Evolutionary conservation across 768 basidiomycete species (phyloP).

Genomic region (Peribolospora baueri): DNA sequence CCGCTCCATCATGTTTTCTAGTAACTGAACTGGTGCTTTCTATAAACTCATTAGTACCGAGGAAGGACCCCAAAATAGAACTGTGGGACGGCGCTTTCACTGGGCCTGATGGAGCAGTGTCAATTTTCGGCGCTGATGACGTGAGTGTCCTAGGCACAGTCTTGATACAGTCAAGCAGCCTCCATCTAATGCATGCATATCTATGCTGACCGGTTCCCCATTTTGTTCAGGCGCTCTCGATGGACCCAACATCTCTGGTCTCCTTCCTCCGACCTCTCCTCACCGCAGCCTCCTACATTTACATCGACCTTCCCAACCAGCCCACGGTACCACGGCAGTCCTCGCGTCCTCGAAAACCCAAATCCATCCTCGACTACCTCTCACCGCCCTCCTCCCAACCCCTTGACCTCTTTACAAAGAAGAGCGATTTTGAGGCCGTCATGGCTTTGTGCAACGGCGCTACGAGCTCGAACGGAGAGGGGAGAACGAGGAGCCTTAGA

Average conservation of each 20-base stretch:
- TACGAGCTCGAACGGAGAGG: slow-evolving; percentile 19
- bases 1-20: too few relatives aligned
- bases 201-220: slow-evolving; percentile 24
- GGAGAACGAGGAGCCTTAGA: slow-evolving; percentile 31
- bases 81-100: slow-evolving; percentile 83
- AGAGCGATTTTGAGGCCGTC: slow-evolving; percentile 30
- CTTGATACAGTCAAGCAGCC: background rate
- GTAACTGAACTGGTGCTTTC: too few relatives aligned
- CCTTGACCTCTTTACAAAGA: slow-evolving; percentile 20
- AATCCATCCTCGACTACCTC: slow-evolving; percentile 25
- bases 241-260: slow-evolving; percentile 27
- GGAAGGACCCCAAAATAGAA: slow-evolving; percentile 49
- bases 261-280: slow-evolving; percentile 21
- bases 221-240: slow-evolving; percentile 14
- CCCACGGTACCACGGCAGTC: slow-evolving; percentile 12
- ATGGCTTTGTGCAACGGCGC: slow-evolving; percentile 22
- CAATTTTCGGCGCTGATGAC: slow-evolving; percentile 55
- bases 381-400: slow-evolving; percentile 20
- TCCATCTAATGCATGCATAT: slow-evolving; percentile 19
- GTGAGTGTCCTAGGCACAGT: slow-evolving; percentile 16
- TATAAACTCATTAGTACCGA: slow-evolving; percentile 11
- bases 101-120: slow-evolving; percentile 35
- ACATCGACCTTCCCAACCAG: slow-evolving; percentile 23
- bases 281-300: slow-evolving; percentile 18
- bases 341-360: slow-evolving; percentile 14